These are phyloP conservation scores for Ephemerocybe angulata DNA, from an alignment of 768 basidiomycete species.

Conservation along the genomic window DNA sequence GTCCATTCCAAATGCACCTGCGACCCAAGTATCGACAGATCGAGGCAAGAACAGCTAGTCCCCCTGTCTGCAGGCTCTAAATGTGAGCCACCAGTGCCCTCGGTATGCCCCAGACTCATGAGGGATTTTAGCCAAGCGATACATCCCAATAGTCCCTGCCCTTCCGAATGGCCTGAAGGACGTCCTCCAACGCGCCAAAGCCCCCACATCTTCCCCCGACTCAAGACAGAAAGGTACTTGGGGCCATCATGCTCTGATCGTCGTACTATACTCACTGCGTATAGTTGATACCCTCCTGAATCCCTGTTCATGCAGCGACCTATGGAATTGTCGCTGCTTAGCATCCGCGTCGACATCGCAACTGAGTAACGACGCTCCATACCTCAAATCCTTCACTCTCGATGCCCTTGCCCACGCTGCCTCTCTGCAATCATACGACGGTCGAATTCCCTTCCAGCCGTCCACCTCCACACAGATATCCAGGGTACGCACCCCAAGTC, in stretches of 20 bases:
- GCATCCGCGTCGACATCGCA: slow-evolving; percentile 11
- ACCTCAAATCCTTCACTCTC: slow-evolving; percentile 15
- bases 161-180: slow-evolving; percentile 74
- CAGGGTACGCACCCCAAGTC: slow-evolving; percentile 26
- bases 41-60: slow-evolving; percentile 28
- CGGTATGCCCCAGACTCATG: not conserved
- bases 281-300: slow-evolving; percentile 61
- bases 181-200: slow-evolving; percentile 26
- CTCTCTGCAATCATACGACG: slow-evolving; percentile 26
- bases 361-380: slow-evolving; percentile 9
- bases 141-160: slow-evolving; percentile 66
- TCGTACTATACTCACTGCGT: slow-evolving; percentile 9
- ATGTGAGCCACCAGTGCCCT: slow-evolving; percentile 28
- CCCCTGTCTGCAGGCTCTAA: slow-evolving; percentile 37
- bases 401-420: slow-evolving; percentile 38
- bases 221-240: slow-evolving; percentile 48
- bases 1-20: slow-evolving; percentile 84
- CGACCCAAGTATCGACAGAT: slow-evolving; percentile 36
- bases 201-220: slow-evolving; percentile 31
- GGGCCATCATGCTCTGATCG: slow-evolving; percentile 1
- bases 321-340: slow-evolving; percentile 53
- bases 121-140: slow-evolving; percentile 52
- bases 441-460: slow-evolving; percentile 12
- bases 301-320: slow-evolving; percentile 57
- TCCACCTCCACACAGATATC: slow-evolving; percentile 3